A percentile compares a stretch with the other conserved stretches of the same genome.
Conservation (phyloP, 2,329 filamentous ascomycete genomes). For the Alternaria sp. region DNA sequence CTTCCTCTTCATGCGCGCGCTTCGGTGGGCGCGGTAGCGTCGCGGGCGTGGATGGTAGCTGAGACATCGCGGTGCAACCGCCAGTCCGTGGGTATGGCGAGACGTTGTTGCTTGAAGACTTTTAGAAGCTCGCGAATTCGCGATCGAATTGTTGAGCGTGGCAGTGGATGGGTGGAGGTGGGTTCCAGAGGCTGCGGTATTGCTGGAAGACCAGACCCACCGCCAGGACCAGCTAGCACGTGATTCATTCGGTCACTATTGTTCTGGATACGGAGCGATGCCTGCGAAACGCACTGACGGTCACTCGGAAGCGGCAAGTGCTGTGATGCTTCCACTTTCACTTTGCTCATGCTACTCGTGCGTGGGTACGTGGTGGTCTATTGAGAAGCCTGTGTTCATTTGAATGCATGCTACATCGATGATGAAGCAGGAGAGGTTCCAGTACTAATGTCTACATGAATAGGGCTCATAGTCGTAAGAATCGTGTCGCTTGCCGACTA, state of each 20-base stretch:
- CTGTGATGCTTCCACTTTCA: background rate
- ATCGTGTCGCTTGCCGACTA: background rate
- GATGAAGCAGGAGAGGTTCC: accelerated
- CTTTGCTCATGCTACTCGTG: background rate
- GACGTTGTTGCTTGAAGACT: too few relatives aligned
- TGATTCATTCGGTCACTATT: background rate
- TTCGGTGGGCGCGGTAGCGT: background rate
- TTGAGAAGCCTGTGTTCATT: background rate
- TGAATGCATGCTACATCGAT: background rate
- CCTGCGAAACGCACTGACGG: background rate
- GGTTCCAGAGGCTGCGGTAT: too few relatives aligned
- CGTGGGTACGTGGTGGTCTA: background rate
- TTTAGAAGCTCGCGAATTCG: background rate
- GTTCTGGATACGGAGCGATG: background rate
- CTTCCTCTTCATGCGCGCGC: background rate
- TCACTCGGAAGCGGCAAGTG: background rate
- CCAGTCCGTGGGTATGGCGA: background rate
- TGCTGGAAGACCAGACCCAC: too few relatives aligned
- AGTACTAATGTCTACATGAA: background rate
- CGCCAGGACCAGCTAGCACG: background rate
- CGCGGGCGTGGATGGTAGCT: background rate
- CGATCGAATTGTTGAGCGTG: background rate
- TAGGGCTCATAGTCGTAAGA: accelerated
- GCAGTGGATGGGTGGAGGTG: background rate
- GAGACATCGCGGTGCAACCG: background rate